Evolutionary conservation across 2,329 filamentous ascomycete genomes (phyloP).

Genomic region (Cladosporium sp.): DNA sequence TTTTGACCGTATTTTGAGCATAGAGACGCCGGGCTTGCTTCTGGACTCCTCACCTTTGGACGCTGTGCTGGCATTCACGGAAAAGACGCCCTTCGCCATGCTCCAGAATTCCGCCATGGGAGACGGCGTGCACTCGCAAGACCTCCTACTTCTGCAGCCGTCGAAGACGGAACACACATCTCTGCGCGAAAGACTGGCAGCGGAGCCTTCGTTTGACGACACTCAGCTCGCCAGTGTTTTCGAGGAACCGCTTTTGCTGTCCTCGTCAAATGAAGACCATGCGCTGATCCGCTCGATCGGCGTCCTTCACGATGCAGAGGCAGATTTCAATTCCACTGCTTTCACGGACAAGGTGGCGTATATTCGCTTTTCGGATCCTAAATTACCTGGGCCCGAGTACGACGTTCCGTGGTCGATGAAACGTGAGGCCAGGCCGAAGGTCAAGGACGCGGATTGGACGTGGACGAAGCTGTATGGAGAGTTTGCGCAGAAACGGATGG

Average conservation of each 20-base stretch:
- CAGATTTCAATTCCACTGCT: slow-evolving; percentile 41
- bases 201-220: slow-evolving; percentile 21
- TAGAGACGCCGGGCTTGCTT: slow-evolving; percentile 43
- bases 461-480: slow-evolving; percentile 49
- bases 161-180: slow-evolving; percentile 17
- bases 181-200: slow-evolving; percentile 17
- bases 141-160: slow-evolving; percentile 32
- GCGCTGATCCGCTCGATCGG: slow-evolving; percentile 29
- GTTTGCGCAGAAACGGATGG: slow-evolving; percentile 48
- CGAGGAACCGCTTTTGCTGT: slow-evolving; percentile 24
- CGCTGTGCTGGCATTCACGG: slow-evolving; percentile 31
- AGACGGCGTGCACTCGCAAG: slow-evolving; percentile 28
- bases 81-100: slow-evolving; percentile 27
- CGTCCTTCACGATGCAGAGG: slow-evolving; percentile 24
- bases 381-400: slow-evolving; percentile 48
- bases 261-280: slow-evolving; percentile 20
- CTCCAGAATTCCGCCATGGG: slow-evolving; percentile 24
- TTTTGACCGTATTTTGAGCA: slow-evolving; percentile 42
- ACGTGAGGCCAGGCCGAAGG: slow-evolving; percentile 39
- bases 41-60: slow-evolving; percentile 46
- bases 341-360: slow-evolving; percentile 43
- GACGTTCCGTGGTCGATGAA: slow-evolving; percentile 43
- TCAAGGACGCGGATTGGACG: slow-evolving; percentile 43
- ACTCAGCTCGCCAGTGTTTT: slow-evolving; percentile 31
- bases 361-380: slow-evolving; percentile 44